These are phyloP conservation scores for Neurospora crassa DNA, from an alignment of 2,329 filamentous ascomycete genomes.

Conservation along the genomic window DNA sequence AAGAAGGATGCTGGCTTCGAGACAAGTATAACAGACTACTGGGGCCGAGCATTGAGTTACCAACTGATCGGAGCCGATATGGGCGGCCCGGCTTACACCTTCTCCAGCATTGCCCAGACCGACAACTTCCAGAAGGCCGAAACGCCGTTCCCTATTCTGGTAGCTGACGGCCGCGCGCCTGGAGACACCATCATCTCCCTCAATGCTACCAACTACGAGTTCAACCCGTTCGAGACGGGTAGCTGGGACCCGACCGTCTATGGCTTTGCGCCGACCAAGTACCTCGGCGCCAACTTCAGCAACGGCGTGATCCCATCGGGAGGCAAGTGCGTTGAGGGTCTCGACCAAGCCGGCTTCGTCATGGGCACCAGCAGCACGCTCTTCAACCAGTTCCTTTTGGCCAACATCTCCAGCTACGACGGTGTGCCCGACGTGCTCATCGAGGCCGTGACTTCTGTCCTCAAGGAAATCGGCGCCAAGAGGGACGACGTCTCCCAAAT, in stretches of 20 bases:
- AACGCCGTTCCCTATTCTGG: slow-evolving; percentile 39
- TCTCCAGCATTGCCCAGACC: slow-evolving; percentile 54
- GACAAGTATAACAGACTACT: slow-evolving; percentile 76
- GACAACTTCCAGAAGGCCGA: slow-evolving; percentile 31
- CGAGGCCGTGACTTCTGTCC: slow-evolving; percentile 39
- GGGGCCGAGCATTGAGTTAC: slow-evolving; percentile 77
- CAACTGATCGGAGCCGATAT: slow-evolving; percentile 70
- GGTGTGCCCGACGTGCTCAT: slow-evolving; percentile 40
- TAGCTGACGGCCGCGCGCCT: slow-evolving; percentile 38
- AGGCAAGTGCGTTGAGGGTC: slow-evolving; percentile 62
- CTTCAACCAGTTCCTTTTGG: slow-evolving; percentile 69
- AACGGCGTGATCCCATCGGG: slow-evolving; percentile 43
- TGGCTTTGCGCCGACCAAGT: slow-evolving; percentile 51
- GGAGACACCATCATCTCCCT: slow-evolving; percentile 32
- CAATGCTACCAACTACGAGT: slow-evolving; percentile 56
- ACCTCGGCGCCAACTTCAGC: slow-evolving; percentile 49
- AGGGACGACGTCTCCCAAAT: slow-evolving; percentile 42
- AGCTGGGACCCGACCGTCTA: slow-evolving; percentile 49
- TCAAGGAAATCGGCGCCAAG: slow-evolving; percentile 44
- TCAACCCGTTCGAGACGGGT: slow-evolving; percentile 58
- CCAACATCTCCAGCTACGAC: slow-evolving; percentile 40
- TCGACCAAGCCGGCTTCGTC: slow-evolving; percentile 73
- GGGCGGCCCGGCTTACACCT: slow-evolving; percentile 71
- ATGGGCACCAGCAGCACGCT: slow-evolving; percentile 81
- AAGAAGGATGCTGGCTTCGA: slow-evolving; percentile 57